Base-by-base conservation (phyloP, 805 yeast species). In the Nakazawaea pomicola region DNA sequence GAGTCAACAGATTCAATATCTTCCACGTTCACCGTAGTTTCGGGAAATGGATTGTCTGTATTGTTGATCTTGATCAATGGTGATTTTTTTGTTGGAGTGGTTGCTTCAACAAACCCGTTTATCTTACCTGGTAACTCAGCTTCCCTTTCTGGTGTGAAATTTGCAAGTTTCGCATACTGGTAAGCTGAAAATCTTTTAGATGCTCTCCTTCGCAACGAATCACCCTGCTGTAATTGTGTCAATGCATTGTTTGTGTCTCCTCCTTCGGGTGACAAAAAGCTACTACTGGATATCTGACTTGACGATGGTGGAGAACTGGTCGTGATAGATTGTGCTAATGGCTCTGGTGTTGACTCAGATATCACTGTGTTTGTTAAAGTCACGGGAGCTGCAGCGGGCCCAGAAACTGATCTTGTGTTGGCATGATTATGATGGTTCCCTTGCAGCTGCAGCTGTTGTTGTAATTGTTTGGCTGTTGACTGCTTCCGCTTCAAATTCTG, bases 181-280 rank as follows among this genome's bases (percentile, higher is more conserved):
- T 90, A 91, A 0, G 97, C 96, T 4, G 96, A 88, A 56, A 83
- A 91, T 41, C 99, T 68, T 51, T 91, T 83, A 0, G 97, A 90
- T 0, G 98, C 99, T 46, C 96, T 74, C 50, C 99, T 74, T 65
- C 83, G 95, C 24, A 93, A 65, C 3, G 86, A 83, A 36, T 85
- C 86, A 3, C 90, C 87, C 34, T 81, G 79, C 53, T 91, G 96
- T 8, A 91, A 67, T 50, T 85, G 86, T 0, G 79, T 68, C 21
- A 90, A 66, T 0, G 96, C 88, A 50, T 83, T 88, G 16, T 58
- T 62, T 41, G 33, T 17, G 35, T 39, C 19, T 36, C 27, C 19
- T 10, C 14, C n/a, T n/a, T n/a, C n/a, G n/a, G n/a, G n/a, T n/a
- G n/a, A n/a, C n/a, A n/a, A n/a, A n/a, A n/a, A n/a, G n/a, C n/a